Percentiles rank a stretch among this genome's conserved stretches.
Evolutionary conservation across 192 early-diverging fungal species (phyloP).

Genomic region (Podochytrium sp.): DNA sequence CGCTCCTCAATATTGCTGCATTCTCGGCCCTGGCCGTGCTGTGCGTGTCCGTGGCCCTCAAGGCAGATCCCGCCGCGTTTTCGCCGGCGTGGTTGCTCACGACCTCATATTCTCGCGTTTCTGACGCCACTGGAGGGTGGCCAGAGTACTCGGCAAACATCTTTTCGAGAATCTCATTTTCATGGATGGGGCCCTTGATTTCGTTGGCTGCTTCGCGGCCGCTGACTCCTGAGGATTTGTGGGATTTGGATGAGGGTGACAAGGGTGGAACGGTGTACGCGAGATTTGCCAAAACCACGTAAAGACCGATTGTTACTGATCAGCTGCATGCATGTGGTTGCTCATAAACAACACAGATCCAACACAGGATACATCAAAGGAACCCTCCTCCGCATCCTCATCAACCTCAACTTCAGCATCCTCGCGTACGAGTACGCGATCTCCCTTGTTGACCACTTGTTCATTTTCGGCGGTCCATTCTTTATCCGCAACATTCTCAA

Average conservation of each 20-base stretch:
- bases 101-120: neutral
- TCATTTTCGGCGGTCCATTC: conserved; percentile 29
- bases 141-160: conserved; percentile 9
- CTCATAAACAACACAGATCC: neutral
- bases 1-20: neutral
- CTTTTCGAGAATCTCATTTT: conserved; percentile 47
- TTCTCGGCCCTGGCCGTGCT: neutral
- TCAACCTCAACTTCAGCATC: conserved; percentile 12
- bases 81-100: neutral
- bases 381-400: neutral
- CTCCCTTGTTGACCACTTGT: conserved; percentile 28
- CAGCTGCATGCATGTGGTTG: neutral
- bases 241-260: conserved; percentile 43
- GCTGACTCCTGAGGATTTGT: conserved; percentile 46
- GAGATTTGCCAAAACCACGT: neutral
- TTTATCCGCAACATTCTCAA: conserved; percentile 22
- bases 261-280: neutral
- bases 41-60: neutral
- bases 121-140: conserved; percentile 3
- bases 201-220: conserved; percentile 28
- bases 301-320: neutral
- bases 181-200: conserved; percentile 53
- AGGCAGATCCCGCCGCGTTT: neutral
- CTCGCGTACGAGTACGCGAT: conserved; percentile 25
- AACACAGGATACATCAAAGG: neutral